A percentile compares a stretch with the other conserved stretches of the same genome.
phyloP scores from a whole-genome alignment of 2,329 filamentous ascomycete species.

The Colletotrichum eleusines region DNA sequence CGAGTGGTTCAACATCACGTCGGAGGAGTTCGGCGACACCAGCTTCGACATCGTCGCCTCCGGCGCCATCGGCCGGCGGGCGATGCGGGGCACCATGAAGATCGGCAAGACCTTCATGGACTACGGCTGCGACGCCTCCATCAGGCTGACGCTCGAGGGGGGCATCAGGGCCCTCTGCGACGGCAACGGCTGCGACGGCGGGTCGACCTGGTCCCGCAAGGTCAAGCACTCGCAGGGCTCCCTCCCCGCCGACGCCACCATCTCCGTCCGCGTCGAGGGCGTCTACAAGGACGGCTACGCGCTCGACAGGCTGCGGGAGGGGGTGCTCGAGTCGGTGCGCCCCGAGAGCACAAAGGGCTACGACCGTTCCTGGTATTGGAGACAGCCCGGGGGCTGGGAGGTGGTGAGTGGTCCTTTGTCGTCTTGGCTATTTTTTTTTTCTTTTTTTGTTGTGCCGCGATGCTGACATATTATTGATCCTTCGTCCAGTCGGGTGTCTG shows the following conservation, averaged over 20 bases:
- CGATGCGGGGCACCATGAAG: background rate
- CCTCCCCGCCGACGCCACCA: background rate
- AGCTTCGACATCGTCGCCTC: too few relatives aligned
- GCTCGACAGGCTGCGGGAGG: background rate
- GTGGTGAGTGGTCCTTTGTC: background rate
- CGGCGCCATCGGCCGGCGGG: too few relatives aligned
- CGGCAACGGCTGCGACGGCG: background rate
- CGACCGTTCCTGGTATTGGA: background rate
- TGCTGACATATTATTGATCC: background rate
- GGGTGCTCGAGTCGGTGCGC: background rate
- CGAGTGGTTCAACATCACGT: background rate
- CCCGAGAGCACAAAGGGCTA: background rate
- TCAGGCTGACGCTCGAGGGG: background rate
- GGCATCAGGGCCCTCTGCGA: constrained; percentile 1
- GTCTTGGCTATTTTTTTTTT: too few relatives aligned
- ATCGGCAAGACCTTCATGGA: background rate
- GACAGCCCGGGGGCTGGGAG: background rate
- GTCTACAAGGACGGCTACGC: background rate
- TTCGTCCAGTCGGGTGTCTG: background rate
- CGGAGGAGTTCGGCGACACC: background rate
- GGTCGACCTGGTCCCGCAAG: background rate
- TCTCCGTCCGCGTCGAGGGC: background rate
- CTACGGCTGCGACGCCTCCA: constrained; percentile 1
- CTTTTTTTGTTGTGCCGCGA: background rate
- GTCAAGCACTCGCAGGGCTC: background rate